phyloP scores from a whole-genome alignment of 2,329 filamentous ascomycete genomes.

The Aspergillus amoenus region DNA sequence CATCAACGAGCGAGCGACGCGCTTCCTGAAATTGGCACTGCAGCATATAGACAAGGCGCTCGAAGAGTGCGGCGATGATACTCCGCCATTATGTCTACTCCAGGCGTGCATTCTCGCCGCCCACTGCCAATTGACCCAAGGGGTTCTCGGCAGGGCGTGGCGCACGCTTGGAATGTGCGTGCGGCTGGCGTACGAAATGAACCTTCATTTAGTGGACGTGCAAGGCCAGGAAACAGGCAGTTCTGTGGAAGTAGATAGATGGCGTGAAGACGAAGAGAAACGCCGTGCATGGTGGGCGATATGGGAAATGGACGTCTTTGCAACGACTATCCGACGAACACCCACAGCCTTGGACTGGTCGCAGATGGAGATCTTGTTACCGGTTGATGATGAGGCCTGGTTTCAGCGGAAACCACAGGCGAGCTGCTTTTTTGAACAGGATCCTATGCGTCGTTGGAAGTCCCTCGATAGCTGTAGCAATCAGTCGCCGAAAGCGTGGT shows the following conservation, averaged over 20 bases:
- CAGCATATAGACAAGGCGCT: not conserved
- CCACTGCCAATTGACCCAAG: slow-evolving; percentile 35
- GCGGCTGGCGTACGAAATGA: slow-evolving; percentile 36
- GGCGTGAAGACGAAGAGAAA: slow-evolving; percentile 32
- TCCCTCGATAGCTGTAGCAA: slow-evolving; percentile 30
- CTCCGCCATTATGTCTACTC: slow-evolving; percentile 11
- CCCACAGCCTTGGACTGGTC: slow-evolving; percentile 39
- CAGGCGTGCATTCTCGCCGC: slow-evolving; percentile 38
- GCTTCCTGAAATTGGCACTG: not conserved
- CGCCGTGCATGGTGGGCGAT: slow-evolving; percentile 43
- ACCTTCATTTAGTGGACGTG: slow-evolving; percentile 9
- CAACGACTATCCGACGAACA: slow-evolving; percentile 39
- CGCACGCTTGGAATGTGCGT: slow-evolving; percentile 29
- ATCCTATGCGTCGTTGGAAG: slow-evolving; percentile 35
- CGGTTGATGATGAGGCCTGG: slow-evolving; percentile 37
- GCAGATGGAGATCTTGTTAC: slow-evolving; percentile 38
- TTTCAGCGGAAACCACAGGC: slow-evolving; percentile 23
- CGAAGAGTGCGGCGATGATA: not conserved
- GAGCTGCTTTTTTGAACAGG: slow-evolving; percentile 30
- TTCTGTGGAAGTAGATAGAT: not conserved
- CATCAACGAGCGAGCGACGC: not conserved
- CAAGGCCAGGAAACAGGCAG: not conserved
- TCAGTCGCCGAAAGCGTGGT: slow-evolving; percentile 39
- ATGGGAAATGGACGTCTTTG: slow-evolving; percentile 48
- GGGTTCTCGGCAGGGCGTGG: slow-evolving; percentile 40